Conservation (phyloP, 257 asterid genomes). For the Penstemon eatonii region DNA sequence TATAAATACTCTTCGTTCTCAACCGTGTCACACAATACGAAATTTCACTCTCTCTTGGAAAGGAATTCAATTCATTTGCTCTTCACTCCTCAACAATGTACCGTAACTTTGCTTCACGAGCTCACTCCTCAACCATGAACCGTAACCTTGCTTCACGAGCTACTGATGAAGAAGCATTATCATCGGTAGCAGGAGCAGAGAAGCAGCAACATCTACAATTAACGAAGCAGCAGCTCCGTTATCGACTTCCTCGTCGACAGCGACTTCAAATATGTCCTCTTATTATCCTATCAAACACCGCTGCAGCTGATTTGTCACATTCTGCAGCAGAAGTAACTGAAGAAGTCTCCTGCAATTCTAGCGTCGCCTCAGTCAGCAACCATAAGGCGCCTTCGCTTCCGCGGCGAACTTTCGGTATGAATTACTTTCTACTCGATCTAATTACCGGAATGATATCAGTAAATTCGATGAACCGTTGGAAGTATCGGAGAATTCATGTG, state of each 20-base stretch:
- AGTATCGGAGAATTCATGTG: slow-evolving; percentile 80
- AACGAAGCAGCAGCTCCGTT: slow-evolving; percentile 67
- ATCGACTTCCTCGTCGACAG: slow-evolving; percentile 58
- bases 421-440: slow-evolving; percentile 39
- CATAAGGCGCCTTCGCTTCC: slow-evolving; percentile 28
- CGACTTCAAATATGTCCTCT: slow-evolving; percentile 57
- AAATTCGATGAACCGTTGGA: slow-evolving; percentile 31
- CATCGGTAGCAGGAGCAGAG: slow-evolving; percentile 8
- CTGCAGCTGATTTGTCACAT: slow-evolving; percentile 29
- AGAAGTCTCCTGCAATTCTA: slow-evolving; percentile 48
- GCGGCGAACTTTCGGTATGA: slow-evolving; percentile 30
- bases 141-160: slow-evolving; percentile 40
- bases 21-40: slow-evolving; percentile 44
- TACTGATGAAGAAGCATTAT: slow-evolving; percentile 25
- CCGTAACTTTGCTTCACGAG: too few species aligned
- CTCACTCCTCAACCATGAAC: slow-evolving; percentile 41
- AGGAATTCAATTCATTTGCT: too few species aligned
- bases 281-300: slow-evolving; percentile 14
- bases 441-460: slow-evolving; percentile 32
- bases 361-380: slow-evolving; percentile 47
- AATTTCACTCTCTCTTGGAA: slow-evolving; percentile 19
- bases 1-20: slow-evolving; percentile 46
- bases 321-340: slow-evolving; percentile 30
- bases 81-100: too few species aligned
- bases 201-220: slow-evolving; percentile 30